Conservation (phyloP, 805 yeast genomes). For the Candida mattraensis region DNA sequence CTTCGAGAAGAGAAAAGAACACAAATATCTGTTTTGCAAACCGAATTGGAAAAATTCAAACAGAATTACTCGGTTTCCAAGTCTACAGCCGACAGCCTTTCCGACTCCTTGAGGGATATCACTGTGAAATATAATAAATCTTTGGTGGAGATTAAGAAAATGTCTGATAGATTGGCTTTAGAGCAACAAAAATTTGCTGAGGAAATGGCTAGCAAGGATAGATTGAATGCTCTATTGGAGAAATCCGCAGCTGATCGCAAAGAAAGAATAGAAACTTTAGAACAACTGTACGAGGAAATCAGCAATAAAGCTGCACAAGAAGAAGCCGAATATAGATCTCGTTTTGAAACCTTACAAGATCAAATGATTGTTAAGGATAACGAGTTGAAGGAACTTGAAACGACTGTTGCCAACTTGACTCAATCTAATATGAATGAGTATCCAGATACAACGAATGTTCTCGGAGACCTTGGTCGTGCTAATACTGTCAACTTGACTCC, state of each 20-base stretch:
- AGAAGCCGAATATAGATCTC: constrained; percentile 36
- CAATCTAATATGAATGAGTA: constrained; percentile 15
- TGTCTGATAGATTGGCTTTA: constrained; percentile 42
- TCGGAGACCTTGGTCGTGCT: constrained; percentile 22
- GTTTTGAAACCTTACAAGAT: constrained; percentile 36
- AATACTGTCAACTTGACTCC: constrained; percentile 42
- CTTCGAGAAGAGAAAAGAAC: constrained; percentile 31
- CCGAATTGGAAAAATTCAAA: constrained; percentile 36
- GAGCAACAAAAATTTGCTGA: constrained; percentile 52
- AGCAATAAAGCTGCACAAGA: constrained; percentile 39
- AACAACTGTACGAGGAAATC: constrained; percentile 43
- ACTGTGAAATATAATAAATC: constrained; percentile 42
- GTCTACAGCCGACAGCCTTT: constrained; percentile 32
- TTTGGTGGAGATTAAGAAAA: constrained; percentile 43
- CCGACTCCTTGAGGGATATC: constrained; percentile 37
- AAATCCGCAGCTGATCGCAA: constrained; percentile 51
- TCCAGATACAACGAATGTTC: constrained; percentile 17
- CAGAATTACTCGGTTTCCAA: constrained; percentile 32
- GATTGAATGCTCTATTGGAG: constrained; percentile 56
- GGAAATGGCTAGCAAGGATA: constrained; percentile 63
- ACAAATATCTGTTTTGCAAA: constrained; percentile 33
- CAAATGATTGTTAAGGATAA: constrained; percentile 37
- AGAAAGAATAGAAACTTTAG: constrained; percentile 53
- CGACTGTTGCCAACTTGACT: constrained; percentile 43
- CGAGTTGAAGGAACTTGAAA: constrained; percentile 44